Conservation (phyloP, 225 moss, liverwort and hornwort species). For the Lunularia cruciata region DNA sequence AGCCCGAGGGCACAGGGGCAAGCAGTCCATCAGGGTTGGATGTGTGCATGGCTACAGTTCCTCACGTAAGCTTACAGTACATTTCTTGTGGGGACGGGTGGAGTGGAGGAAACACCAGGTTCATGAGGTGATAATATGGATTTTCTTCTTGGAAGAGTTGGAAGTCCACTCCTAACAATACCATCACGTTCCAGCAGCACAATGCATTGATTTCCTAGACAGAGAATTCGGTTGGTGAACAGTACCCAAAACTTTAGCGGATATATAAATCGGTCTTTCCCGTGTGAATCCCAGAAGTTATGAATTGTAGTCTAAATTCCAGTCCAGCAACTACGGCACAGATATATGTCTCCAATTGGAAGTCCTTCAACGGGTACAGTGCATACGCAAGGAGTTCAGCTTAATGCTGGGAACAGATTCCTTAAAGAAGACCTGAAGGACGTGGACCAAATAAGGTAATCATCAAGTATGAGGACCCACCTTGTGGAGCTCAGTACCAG, state of each 20-base stretch:
- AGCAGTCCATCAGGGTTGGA: conserved; percentile 15
- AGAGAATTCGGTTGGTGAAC: too few species aligned
- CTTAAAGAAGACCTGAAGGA: too few species aligned
- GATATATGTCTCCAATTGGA: background rate
- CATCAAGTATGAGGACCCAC: conserved; percentile 32
- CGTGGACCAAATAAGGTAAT: background rate
- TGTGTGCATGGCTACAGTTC: too few species aligned
- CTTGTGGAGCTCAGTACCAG: conserved; percentile 84
- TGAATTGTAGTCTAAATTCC: background rate
- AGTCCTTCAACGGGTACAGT: background rate
- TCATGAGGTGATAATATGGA: background rate
- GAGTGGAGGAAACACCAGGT: background rate
- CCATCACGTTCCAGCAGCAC: too few species aligned
- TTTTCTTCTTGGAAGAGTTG: background rate
- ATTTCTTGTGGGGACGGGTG: background rate
- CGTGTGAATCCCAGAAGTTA: too few species aligned
- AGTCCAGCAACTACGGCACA: background rate
- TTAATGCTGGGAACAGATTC: too few species aligned
- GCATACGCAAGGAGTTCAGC: too few species aligned
- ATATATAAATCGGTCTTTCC: too few species aligned
- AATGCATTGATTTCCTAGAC: too few species aligned
- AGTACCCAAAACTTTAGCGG: too few species aligned
- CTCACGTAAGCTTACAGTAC: background rate
- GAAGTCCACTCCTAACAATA: background rate
- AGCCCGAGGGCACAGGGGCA: conserved; percentile 19